Evolutionary conservation across 495 filamentous ascomycete genomes (phyloP), one percentile per base, ranked within the genome.

Genomic region (Hypoxylon crocopeplum): DNA sequence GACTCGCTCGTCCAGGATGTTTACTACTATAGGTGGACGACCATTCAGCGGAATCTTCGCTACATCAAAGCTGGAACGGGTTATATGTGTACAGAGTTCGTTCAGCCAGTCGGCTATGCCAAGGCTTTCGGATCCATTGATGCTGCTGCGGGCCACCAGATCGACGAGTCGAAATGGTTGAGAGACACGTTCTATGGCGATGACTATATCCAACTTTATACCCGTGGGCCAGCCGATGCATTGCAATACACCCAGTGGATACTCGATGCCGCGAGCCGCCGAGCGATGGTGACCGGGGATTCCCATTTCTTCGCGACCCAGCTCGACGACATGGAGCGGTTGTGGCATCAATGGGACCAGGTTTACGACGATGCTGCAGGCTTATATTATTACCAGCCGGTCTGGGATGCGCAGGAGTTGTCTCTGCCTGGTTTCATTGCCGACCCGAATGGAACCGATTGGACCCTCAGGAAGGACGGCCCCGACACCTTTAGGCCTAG

Each of bases 161-260:
- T 79, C 30, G 73, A 77, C 16, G 77, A 79, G 51, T 59, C 59
- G n/a, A 69, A 76, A 55, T 80, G 77, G 77, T 44, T 80, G 22
- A 69, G 74, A 27, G 65, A 74, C 42, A 72, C 66, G 2, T 66
- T 66, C 24, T 77, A 73, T 37, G 68, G 57, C 33, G 72, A 77
- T 22, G 75, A 80, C 40, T 70, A 74, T 27, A 77, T 80, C 48
- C 59, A 74, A 32, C 57, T 72, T 19, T 80, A 77, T 40, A 76
- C 74, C 7, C 67, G 76, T 21, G 77, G 73, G 0, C 73, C 75
- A 3, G 75, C 72, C 6, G 72, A 78, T 48, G 48, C 75, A 1
- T 59, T 73, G 5, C 68, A 68, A 21, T 80, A 77, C 34, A 79
- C 76, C 0, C 74, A 78, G 29, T 79, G 72, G 71, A 75, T 76